Percentiles rank a stretch among this genome's conserved stretches.
Conservation (phyloP, 2,329 filamentous ascomycete species). For the Fusarium sp. region DNA sequence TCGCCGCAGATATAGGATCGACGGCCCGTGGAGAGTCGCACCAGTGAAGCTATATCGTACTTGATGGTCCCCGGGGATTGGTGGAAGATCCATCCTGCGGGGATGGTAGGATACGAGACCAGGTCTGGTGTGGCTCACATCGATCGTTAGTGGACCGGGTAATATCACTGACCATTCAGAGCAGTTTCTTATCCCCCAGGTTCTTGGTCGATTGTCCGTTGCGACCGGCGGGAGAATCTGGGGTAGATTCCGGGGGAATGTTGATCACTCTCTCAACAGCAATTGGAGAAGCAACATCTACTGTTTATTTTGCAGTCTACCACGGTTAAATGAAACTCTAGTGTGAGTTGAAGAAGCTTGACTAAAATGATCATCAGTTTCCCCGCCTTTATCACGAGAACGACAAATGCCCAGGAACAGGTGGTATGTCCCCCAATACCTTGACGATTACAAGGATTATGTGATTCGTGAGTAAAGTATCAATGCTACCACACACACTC, state of each 20-base stretch:
- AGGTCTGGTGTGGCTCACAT: neutral
- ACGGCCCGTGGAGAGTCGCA: slow-evolving; percentile 39
- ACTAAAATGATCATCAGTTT: neutral
- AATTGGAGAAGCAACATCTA: neutral
- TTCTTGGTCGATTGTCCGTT: neutral
- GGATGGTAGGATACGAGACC: slow-evolving; percentile 10
- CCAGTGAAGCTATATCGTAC: slow-evolving; percentile 14
- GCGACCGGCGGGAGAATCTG: slow-evolving; percentile 41
- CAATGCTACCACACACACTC: slow-evolving; percentile 7
- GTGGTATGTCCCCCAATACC: slow-evolving; percentile 1
- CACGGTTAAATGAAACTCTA: slow-evolving; percentile 18
- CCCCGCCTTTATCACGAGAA: slow-evolving; percentile 1
- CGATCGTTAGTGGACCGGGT: slow-evolving; percentile 44
- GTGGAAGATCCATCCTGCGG: slow-evolving; percentile 47
- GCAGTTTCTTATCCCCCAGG: slow-evolving; percentile 24
- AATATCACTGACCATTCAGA: slow-evolving; percentile 39
- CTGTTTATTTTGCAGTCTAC: neutral
- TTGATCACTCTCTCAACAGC: slow-evolving; percentile 2
- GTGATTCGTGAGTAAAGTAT: slow-evolving; percentile 9
- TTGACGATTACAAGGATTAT: neutral
- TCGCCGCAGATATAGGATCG: slow-evolving; percentile 41
- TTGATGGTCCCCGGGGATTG: slow-evolving; percentile 27
- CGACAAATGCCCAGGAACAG: slow-evolving; percentile 10
- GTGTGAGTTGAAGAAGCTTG: neutral
- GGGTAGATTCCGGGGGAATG: slow-evolving; percentile 39